These are phyloP conservation scores for Musa beccarii DNA, from an alignment of 176 grass and related monocot species.

Conservation along the genomic window DNA sequence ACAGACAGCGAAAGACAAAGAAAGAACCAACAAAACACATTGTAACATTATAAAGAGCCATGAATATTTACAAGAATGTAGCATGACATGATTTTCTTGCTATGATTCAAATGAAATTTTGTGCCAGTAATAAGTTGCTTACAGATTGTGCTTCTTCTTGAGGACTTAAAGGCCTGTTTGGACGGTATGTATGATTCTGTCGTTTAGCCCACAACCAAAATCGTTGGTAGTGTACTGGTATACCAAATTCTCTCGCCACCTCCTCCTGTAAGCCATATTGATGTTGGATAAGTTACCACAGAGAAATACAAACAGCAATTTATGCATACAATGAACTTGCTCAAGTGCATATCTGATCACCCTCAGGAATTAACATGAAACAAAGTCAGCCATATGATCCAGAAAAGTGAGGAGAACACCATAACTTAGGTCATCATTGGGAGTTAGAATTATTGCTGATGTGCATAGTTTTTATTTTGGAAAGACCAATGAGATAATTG, in stretches of 20 bases:
- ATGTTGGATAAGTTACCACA: background rate
- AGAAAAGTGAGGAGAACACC: no score
- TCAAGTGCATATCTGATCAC: no score
- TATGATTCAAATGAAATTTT: background rate
- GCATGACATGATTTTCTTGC: background rate
- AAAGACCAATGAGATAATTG: no score
- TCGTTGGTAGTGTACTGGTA: background rate
- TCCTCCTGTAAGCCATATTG: conserved; percentile 1
- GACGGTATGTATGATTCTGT: conserved; percentile 10
- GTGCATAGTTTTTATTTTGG: no score
- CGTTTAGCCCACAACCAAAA: conserved; percentile 12
- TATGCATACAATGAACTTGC: background rate
- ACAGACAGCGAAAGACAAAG: no score
- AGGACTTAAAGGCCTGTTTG: conserved; percentile 1
- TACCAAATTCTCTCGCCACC: conserved; percentile 9
- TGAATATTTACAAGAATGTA: background rate
- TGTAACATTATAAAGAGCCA: no score
- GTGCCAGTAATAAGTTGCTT: background rate
- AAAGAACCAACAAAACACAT: no score
- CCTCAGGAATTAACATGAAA: no score
- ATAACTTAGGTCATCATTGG: no score
- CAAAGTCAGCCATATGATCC: no score
- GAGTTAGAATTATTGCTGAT: no score
- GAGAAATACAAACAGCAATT: background rate
- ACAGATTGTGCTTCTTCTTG: conserved; percentile 13